phyloP scores from a whole-genome alignment of 495 filamentous ascomycete genomes.

The Gamarada debralockiae region DNA sequence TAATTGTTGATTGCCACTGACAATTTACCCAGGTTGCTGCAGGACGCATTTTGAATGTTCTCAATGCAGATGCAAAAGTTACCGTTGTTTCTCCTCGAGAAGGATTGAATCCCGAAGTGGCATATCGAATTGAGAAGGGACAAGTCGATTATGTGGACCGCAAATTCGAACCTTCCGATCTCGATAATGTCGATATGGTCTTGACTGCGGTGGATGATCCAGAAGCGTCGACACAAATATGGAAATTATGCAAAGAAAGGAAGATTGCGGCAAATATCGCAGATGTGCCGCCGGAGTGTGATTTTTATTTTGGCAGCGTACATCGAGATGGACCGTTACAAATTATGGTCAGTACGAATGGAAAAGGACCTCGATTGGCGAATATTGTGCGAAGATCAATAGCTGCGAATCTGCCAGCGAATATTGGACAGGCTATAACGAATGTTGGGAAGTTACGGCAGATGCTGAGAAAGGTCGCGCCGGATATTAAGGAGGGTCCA shows the following conservation, averaged over 20 bases:
- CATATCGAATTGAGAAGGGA: conserved; percentile 65
- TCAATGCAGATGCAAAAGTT: conserved; percentile 91
- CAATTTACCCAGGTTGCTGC: conserved; percentile 76
- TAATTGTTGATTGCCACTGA: conserved; percentile 15
- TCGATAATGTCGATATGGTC: conserved; percentile 79
- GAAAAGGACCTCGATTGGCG: conserved; percentile 89
- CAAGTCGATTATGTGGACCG: conserved; percentile 78
- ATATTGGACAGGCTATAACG: conserved; percentile 78
- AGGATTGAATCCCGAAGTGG: conserved; percentile 85
- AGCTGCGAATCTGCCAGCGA: conserved; percentile 65
- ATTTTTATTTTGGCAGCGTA: conserved; percentile 96
- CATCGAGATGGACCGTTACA: conserved; percentile 94
- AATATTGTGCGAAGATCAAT: conserved; percentile 83
- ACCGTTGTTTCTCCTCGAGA: conserved; percentile 76
- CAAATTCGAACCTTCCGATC: conserved; percentile 74
- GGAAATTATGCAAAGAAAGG: conserved; percentile 82
- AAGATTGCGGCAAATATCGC: conserved; percentile 92
- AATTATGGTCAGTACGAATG: conserved; percentile 98
- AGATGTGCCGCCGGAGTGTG: conserved; percentile 93
- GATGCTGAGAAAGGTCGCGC: conserved; percentile 75
- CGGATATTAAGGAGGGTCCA: conserved; percentile 65
- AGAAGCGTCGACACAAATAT: conserved; percentile 77
- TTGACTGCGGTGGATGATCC: conserved; percentile 92
- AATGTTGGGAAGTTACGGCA: conserved; percentile 75
- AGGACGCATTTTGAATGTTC: conserved; percentile 83